Percentiles rank a stretch among this genome's conserved stretches.
Conservation (phyloP, 257 asterid genomes). For the Solanum medicagineum region DNA sequence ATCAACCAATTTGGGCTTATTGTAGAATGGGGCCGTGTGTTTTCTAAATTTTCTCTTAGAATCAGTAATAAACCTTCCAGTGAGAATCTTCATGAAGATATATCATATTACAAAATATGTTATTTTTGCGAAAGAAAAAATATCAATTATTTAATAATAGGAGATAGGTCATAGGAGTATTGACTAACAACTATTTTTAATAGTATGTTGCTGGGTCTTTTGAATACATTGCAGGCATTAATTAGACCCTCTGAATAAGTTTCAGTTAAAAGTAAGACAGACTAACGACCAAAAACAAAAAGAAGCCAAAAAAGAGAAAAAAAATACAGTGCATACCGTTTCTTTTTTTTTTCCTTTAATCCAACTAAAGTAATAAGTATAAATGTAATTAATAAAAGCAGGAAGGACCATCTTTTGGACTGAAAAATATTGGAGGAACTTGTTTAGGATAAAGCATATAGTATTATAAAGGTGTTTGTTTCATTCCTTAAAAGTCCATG, state of each 20-base stretch:
- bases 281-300: not conserved
- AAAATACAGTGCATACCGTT: not conserved
- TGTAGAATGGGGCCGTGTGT: not conserved
- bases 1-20: not conserved
- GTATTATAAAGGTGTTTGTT: not conserved
- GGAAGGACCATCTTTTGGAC: not conserved
- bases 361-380: not conserved
- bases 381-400: not conserved
- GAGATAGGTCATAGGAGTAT: not conserved
- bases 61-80: not conserved
- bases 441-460: not conserved
- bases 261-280: not conserved
- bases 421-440: not conserved
- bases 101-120: too few relatives aligned
- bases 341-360: not conserved
- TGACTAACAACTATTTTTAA: not conserved
- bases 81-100: not conserved
- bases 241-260: not conserved
- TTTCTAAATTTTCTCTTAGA: not conserved
- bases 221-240: not conserved
- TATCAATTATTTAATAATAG: not conserved
- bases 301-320: not conserved
- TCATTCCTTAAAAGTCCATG: not conserved
- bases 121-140: too few relatives aligned
- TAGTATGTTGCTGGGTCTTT: not conserved